A percentile compares a stretch with the other conserved stretches of the same genome.
Conservation (phyloP, 2,329 filamentous ascomycete species). For the Aspergillus tamarii region DNA sequence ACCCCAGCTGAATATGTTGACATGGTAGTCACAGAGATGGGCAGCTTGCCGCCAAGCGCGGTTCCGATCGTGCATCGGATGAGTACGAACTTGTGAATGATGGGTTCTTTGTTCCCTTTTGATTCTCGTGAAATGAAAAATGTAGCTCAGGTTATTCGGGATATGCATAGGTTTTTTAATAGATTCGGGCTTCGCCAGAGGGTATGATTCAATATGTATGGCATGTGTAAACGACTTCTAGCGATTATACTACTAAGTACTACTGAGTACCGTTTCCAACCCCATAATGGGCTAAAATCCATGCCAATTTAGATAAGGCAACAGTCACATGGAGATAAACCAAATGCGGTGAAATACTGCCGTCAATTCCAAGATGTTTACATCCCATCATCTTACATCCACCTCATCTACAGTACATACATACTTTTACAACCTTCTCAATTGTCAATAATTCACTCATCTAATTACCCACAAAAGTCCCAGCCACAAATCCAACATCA, state of each 20-base stretch:
- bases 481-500: background rate
- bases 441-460: background rate
- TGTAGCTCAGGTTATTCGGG: slow-evolving; percentile 1
- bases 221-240: background rate
- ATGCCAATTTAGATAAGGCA: background rate
- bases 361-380: background rate
- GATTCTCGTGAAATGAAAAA: slow-evolving; percentile 1
- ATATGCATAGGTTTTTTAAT: background rate
- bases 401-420: background rate
- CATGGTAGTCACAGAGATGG: slow-evolving; percentile 89
- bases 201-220: background rate
- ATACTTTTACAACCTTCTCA: background rate
- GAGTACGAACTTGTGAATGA: slow-evolving; percentile 45
- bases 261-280: background rate
- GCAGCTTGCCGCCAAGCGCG: slow-evolving; percentile 80
- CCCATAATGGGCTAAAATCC: background rate
- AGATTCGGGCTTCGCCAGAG: background rate
- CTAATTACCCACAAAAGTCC: background rate
- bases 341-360: background rate
- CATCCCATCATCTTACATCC: background rate
- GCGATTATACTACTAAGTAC: background rate
- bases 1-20: slow-evolving; percentile 85
- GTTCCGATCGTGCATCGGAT: slow-evolving; percentile 74
- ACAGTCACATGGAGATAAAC: background rate
- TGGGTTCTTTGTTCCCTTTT: slow-evolving; percentile 2